phyloP scores from a whole-genome alignment of 257 asterid genomes.

The Solanum appendiculatum region DNA sequence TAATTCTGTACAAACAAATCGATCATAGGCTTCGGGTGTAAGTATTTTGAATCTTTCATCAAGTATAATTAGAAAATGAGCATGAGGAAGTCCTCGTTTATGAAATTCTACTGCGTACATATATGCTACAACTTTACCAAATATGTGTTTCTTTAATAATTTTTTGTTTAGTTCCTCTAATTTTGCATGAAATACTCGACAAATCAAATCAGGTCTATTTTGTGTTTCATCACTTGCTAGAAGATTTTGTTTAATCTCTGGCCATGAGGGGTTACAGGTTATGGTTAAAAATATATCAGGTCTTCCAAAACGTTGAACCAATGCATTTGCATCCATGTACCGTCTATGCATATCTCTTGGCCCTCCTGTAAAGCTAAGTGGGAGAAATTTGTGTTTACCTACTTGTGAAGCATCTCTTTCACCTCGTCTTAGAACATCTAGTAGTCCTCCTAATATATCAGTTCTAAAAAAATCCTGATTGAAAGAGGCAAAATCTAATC shows the following conservation, averaged over 20 bases:
- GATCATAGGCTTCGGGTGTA: background rate
- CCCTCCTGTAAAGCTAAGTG: background rate
- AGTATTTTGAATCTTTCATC: background rate
- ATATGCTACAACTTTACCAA: too few relatives aligned
- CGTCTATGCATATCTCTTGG: background rate
- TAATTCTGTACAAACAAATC: background rate
- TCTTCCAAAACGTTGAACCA: background rate
- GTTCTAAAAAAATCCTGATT: background rate
- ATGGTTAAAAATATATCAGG: background rate
- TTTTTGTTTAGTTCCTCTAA: background rate
- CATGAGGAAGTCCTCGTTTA: background rate
- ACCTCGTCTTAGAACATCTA: background rate
- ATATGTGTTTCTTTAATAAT: too few relatives aligned
- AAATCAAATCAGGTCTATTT: background rate
- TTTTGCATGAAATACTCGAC: background rate
- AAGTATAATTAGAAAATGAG: background rate
- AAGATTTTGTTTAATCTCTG: background rate
- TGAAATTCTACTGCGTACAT: too few relatives aligned
- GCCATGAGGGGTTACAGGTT: background rate
- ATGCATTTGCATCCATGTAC: background rate
- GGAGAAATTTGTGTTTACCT: background rate
- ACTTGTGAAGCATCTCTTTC: background rate
- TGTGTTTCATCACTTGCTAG: background rate
- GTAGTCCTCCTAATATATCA: background rate
- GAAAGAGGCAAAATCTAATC: background rate